phyloP scores from a whole-genome alignment of 495 filamentous ascomycete species.

The Trichodelitschia bisporula region DNA sequence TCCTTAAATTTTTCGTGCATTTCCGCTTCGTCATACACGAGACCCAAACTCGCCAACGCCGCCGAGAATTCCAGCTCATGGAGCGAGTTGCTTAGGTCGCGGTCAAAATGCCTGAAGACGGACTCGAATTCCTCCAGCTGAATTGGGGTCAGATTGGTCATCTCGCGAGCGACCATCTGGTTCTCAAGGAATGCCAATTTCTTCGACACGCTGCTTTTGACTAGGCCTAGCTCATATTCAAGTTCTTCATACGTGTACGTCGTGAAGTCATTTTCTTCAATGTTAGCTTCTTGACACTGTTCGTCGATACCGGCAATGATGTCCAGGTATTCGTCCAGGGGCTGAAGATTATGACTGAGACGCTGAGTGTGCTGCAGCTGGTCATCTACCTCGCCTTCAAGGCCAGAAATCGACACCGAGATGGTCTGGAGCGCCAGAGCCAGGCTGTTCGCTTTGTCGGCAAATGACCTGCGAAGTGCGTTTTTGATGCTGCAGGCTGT shows the following conservation, averaged over 20 bases:
- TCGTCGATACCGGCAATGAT: conserved; percentile 59
- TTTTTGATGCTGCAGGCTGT: conserved; percentile 53
- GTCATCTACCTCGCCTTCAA: conserved; percentile 90
- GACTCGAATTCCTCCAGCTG: conserved; percentile 96
- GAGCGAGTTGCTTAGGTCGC: conserved; percentile 75
- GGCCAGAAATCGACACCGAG: conserved; percentile 71
- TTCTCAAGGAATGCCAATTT: conserved; percentile 94
- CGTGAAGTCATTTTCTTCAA: conserved; percentile 97
- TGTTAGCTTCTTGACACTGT: conserved; percentile 88
- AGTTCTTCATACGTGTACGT: conserved; percentile 95
- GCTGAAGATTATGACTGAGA: conserved; percentile 56
- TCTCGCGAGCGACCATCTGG: conserved; percentile 85
- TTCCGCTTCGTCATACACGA: conserved; percentile 87
- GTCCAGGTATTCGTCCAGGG: conserved; percentile 66
- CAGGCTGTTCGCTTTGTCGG: conserved; percentile 93
- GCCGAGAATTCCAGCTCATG: conserved; percentile 88
- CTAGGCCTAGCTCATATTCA: conserved; percentile 75
- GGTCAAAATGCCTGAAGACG: conserved; percentile 92
- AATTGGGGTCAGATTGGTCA: conserved; percentile 96
- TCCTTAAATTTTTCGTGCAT: conserved; percentile 81
- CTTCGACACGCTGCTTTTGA: conserved; percentile 74
- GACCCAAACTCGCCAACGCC: conserved; percentile 70
- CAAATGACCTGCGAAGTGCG: conserved; percentile 68
- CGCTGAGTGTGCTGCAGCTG: conserved; percentile 65
- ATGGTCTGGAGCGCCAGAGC: conserved; percentile 82